Evolutionary conservation across 2,329 filamentous ascomycete genomes (phyloP), one percentile per base, ranked within the genome.

Genomic region (Lasiodiplodia sp.): DNA sequence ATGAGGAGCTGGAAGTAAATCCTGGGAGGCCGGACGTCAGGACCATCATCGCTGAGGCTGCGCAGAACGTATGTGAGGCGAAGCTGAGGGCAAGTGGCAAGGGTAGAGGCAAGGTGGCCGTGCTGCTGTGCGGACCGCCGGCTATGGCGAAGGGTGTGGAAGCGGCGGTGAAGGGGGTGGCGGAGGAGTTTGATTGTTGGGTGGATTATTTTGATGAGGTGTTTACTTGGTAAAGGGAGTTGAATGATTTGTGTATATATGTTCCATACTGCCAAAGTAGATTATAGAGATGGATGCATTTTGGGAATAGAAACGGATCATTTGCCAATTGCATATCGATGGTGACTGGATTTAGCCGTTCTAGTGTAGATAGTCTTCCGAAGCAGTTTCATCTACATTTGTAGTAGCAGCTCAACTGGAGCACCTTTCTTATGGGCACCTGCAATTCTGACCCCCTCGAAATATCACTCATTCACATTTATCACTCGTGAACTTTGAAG

Each of bases 161-260:
- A 34, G 78, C 72, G 23, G 79, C 81, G 16, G 79, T 81, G 66
- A 77, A 81, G 63, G 52, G 74, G 11, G 78, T 80, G 7, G 74
- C 78, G 73, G 72, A 73, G 57, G 72, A 76, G 62, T 79, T 76
- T 2, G 74, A 77, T 67, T 66, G 64, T 5, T 73, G 76, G 0
- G 72, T 85, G 12, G 78, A 81, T 62, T 85, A 84, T 71, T 79
- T 83, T 49, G 83, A 85, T 70, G 83, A 85, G 71, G 81, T 79
- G 14, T 85, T 84, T 70, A 79, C 80, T 69, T 83, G 87, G 78
- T 77, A 51, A 28, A 38, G 52, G 8, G 44, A 21, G n/a, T 21
- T n/a, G 40, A n/a, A n/a, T 16, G 16, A 1, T 16, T n/a, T n/a
- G 16, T 8, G 3, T n/a, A 47, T 34, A 18, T 6, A n/a, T 16